These are phyloP conservation scores for Xylaria sp. DNA, from an alignment of 2,329 filamentous ascomycete genomes.

Conservation along the genomic window DNA sequence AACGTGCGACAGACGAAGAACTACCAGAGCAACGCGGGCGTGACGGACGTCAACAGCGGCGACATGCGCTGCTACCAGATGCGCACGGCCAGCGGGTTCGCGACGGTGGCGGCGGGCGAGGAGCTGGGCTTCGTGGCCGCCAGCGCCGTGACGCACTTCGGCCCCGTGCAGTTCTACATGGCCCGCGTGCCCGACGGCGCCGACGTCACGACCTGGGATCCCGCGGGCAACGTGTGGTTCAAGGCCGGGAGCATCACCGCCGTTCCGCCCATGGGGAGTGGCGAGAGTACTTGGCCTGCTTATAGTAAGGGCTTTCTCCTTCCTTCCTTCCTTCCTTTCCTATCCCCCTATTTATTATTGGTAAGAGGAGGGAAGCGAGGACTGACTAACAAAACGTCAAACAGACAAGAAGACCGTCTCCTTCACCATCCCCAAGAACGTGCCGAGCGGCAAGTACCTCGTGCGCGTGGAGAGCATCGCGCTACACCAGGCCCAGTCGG, in stretches of 20 bases:
- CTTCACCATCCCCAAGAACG: constrained; percentile 49
- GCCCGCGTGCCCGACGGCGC: constrained; percentile 46
- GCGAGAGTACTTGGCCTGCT: constrained; percentile 44
- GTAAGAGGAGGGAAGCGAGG: no score
- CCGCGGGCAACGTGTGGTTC: constrained; percentile 50
- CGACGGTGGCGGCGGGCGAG: constrained; percentile 46
- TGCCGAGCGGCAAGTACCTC: constrained; percentile 52
- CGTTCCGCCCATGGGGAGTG: constrained; percentile 39
- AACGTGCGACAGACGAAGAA: constrained; percentile 50
- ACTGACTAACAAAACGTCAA: neutral
- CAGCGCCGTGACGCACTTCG: constrained; percentile 47
- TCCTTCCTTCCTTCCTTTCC: neutral
- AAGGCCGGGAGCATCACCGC: constrained; percentile 47
- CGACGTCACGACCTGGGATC: constrained; percentile 49
- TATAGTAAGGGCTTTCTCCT: constrained; percentile 37
- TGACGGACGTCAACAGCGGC: constrained; percentile 47
- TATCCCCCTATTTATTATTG: neutral
- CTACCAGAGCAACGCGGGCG: constrained; percentile 49
- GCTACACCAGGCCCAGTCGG: constrained; percentile 51
- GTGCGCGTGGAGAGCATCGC: constrained; percentile 54
- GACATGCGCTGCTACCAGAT: constrained; percentile 51
- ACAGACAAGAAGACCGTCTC: constrained; percentile 44
- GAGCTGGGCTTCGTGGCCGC: constrained; percentile 47
- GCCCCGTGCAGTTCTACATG: constrained; percentile 51
- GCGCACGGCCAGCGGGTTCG: constrained; percentile 38